A percentile compares a stretch with the other conserved stretches of the same genome.
Conservation (phyloP, 1,139 yeast species). For the Blastobotrys elegans region DNA sequence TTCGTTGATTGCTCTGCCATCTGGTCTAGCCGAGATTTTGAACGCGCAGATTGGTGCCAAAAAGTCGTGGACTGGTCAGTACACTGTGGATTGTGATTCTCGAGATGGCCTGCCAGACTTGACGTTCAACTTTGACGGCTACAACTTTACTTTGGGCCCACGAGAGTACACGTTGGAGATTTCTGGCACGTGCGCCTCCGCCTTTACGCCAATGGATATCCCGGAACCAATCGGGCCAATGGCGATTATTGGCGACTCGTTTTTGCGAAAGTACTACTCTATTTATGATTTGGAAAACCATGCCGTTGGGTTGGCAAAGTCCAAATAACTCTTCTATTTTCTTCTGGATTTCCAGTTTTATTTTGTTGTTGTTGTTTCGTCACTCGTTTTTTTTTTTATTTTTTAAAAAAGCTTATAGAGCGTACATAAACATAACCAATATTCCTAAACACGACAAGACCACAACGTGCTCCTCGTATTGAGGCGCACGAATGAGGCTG, state of each 20-base stretch:
- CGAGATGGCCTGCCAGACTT: conserved; percentile 84
- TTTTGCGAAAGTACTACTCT: conserved; percentile 91
- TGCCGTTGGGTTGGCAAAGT: conserved; percentile 88
- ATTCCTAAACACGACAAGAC: conserved; percentile 8
- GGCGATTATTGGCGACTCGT: conserved; percentile 95
- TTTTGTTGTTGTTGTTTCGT: neutral
- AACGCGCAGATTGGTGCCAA: conserved; percentile 95
- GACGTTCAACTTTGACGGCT: conserved; percentile 82
- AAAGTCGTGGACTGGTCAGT: conserved; percentile 97
- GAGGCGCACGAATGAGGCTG: neutral
- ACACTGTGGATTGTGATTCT: conserved; percentile 79
- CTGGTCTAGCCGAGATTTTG: conserved; percentile 89
- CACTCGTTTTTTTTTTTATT: neutral
- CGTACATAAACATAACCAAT: conserved; percentile 7
- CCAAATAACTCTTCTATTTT: conserved; percentile 32
- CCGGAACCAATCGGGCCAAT: conserved; percentile 95
- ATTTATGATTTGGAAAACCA: conserved; percentile 83
- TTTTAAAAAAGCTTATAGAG: neutral
- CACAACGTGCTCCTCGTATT: neutral
- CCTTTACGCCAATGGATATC: conserved; percentile 95
- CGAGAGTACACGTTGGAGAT: conserved; percentile 90
- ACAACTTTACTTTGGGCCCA: conserved; percentile 83
- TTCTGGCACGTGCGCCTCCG: conserved; percentile 91
- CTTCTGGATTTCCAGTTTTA: neutral
- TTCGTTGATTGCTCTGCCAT: conserved; percentile 88